A percentile compares a stretch with the other conserved stretches of the same genome.
phyloP scores from a whole-genome alignment of 805 yeast genomes.

The Saturnispora hagleri region DNA sequence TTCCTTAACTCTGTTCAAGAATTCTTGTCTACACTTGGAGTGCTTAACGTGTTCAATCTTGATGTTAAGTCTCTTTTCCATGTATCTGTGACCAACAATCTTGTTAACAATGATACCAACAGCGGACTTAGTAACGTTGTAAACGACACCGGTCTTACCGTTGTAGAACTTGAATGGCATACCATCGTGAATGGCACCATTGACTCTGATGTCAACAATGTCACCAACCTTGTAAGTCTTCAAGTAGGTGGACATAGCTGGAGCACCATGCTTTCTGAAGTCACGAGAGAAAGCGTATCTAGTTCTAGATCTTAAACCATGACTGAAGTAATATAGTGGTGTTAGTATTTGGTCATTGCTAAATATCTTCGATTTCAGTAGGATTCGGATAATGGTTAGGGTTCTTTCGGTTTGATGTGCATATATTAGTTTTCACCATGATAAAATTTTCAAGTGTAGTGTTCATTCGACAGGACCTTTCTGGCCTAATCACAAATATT shows the following conservation, averaged over 20 bases:
- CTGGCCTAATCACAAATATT: too few relatives aligned
- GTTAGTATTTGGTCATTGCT: conserved; percentile 11
- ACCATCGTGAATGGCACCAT: conserved; percentile 99
- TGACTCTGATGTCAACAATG: conserved; percentile 98
- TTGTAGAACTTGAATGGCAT: conserved; percentile 99
- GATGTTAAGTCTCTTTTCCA: conserved; percentile 97
- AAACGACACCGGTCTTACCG: conserved; percentile 99
- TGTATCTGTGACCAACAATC: conserved; percentile 97
- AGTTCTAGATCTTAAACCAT: conserved; percentile 99
- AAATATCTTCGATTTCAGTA: background rate
- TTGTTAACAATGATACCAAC: conserved; percentile 98
- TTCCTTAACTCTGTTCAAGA: conserved; percentile 95
- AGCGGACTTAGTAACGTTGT: conserved; percentile 97
- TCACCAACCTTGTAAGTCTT: conserved; percentile 98
- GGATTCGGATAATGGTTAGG: too few relatives aligned
- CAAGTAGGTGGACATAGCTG: conserved; percentile 93
- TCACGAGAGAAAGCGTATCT: conserved; percentile 99
- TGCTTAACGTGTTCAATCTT: conserved; percentile 99
- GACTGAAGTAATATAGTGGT: conserved; percentile 37
- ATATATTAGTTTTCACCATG: too few relatives aligned
- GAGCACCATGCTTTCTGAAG: conserved; percentile 94
- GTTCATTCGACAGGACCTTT: too few relatives aligned
- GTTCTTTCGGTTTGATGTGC: too few relatives aligned
- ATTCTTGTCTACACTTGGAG: conserved; percentile 99
- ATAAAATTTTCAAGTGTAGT: too few relatives aligned